Evolutionary conservation across 2,329 filamentous ascomycete species (phyloP).

Genomic region (Leptographium radiaticola): DNA sequence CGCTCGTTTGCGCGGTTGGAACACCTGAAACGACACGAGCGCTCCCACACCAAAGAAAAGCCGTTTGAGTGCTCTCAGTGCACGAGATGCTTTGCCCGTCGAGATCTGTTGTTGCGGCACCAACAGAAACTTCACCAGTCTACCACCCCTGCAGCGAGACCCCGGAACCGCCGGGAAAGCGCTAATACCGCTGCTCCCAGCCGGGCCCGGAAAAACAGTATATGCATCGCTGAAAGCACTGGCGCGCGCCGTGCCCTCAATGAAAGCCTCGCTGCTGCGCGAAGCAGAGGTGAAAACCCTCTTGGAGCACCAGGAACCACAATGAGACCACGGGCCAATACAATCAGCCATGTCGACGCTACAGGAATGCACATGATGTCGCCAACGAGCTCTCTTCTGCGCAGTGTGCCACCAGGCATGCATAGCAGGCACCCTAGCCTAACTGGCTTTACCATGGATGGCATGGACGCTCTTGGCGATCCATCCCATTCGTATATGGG

Average conservation of each 20-base stretch:
- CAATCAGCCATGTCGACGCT: slow-evolving; percentile 84
- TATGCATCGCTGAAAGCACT: slow-evolving; percentile 43
- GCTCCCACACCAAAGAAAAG: slow-evolving; percentile 98
- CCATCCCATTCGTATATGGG: slow-evolving; percentile 43
- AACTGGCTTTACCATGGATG: slow-evolving; percentile 48
- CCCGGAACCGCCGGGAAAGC: slow-evolving; percentile 82
- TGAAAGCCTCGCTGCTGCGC: background rate
- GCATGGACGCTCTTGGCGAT: slow-evolving; percentile 32
- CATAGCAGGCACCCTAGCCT: slow-evolving; percentile 67
- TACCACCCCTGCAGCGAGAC: slow-evolving; percentile 73
- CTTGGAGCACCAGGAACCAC: slow-evolving; percentile 17
- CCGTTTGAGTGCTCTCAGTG: slow-evolving; percentile 96
- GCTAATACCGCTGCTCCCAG: slow-evolving; percentile 58
- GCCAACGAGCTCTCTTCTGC: slow-evolving; percentile 35
- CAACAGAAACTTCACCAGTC: slow-evolving; percentile 98
- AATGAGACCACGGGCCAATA: slow-evolving; percentile 86
- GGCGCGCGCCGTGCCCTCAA: slow-evolving; percentile 14
- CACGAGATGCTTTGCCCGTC: slow-evolving; percentile 82
- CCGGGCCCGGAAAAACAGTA: slow-evolving; percentile 81
- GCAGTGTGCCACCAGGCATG: slow-evolving; percentile 30
- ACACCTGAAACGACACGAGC: slow-evolving; percentile 92
- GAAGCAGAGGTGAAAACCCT: background rate
- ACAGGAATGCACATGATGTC: slow-evolving; percentile 60
- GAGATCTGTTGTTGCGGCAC: slow-evolving; percentile 82
- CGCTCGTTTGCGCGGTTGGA: slow-evolving; percentile 90